Base-by-base conservation (phyloP, 768 basidiomycete species). In the Pleurotus tuoliensis region DNA sequence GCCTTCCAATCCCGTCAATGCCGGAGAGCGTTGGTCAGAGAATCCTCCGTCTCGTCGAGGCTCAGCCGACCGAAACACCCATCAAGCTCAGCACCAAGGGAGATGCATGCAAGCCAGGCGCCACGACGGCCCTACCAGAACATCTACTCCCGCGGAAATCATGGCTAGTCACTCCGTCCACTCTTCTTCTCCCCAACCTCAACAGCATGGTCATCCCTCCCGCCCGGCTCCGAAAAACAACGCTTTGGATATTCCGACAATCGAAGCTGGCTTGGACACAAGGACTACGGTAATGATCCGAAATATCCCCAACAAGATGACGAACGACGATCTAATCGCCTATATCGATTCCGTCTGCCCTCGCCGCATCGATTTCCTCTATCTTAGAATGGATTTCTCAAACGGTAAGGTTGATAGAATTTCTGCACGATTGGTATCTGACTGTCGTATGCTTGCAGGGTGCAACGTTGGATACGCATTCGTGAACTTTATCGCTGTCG, bases 241-340 rank as follows among this genome's bases (percentile, higher is more conserved):
- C 67, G 51, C 51, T 20, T 41, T 95, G 24, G 85, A 90, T 68
- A 69, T 93, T 11, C 76, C 73, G 43, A 78, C 78, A 57, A 94
- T 95, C 63, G 89, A 88, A 68, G 80, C 79, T 27, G 93, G 93
- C 4, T 69, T 77, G 57, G 91, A 93, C 62, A 91, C 86, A 37
- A 78, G 92, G 30, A 91, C 90, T 34, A 92, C 92, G 25, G 85
- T 92, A 47, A 92, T 92, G 89, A 84, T 91, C 59, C 92, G 94
- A 73, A 95, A 95, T 64, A 90, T 95, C 45, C 93, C 93, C 2
- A 95, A 94, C 72, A 93, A 94, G 70, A 90, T 92, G 88, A 87
- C 77, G 59, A 88, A 91, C 69, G 79, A 75, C 64, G 88, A 92
- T 60, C 66, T 92, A 63, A 75, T 85, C 57, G 69, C 71, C 39